Conservation (phyloP, 306 rosid genomes). For the Chamaecrista fasciculata region DNA sequence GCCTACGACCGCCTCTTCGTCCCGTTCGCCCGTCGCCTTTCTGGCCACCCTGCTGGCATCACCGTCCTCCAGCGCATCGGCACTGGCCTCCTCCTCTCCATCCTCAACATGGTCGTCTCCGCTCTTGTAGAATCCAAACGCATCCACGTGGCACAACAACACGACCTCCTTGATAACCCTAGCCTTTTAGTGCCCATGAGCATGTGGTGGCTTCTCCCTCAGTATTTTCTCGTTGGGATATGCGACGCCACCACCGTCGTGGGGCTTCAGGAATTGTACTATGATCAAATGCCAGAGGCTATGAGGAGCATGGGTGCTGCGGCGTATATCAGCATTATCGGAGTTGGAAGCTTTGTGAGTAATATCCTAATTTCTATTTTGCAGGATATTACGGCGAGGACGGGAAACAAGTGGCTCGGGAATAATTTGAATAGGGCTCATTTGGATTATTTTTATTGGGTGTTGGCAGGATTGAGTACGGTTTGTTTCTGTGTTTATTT, state of each 20-base stretch:
- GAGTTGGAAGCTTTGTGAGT: constrained; percentile 57
- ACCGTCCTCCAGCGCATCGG: constrained; percentile 52
- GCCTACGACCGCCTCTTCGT: constrained; percentile 55
- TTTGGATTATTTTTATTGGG: constrained; percentile 55
- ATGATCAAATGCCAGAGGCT: constrained; percentile 65
- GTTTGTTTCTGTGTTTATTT: constrained; percentile 33
- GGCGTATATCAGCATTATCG: constrained; percentile 50
- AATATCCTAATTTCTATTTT: constrained; percentile 41
- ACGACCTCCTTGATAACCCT: constrained; percentile 36
- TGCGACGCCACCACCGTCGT: constrained; percentile 51
- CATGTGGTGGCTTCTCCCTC: constrained; percentile 86
- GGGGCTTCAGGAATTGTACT: constrained; percentile 64
- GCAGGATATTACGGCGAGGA: constrained; percentile 42
- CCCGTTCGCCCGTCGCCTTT: constrained; percentile 36
- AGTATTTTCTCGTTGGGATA: constrained; percentile 45
- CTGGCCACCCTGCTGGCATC: constrained; percentile 44
- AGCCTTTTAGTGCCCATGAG: constrained; percentile 46
- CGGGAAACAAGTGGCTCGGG: constrained; percentile 50
- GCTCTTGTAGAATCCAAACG: constrained; percentile 49
- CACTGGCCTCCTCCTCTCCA: constrained; percentile 43
- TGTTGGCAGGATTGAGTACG: constrained; percentile 57
- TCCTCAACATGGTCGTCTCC: constrained; percentile 41
- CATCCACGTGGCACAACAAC: constrained; percentile 27
- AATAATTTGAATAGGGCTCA: constrained; percentile 61
- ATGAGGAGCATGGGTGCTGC: constrained; percentile 78